Conservation (phyloP, 768 basidiomycete genomes). For the Podaxis sp. region DNA sequence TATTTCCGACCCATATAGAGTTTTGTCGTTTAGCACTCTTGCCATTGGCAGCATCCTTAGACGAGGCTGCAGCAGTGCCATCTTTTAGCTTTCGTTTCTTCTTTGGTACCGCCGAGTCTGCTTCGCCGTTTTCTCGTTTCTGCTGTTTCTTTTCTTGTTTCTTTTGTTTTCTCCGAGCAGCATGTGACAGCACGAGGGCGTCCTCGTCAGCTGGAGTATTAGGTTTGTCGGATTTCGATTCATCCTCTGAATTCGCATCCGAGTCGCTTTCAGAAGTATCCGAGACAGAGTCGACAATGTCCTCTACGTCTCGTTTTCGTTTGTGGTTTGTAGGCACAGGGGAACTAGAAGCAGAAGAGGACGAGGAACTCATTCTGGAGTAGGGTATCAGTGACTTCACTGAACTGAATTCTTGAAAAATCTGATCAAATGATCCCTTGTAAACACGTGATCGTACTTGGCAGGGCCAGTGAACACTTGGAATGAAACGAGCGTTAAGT, state of each 20-base stretch:
- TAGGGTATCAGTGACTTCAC: not conserved
- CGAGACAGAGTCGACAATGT: constrained; percentile 16
- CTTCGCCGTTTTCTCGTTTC: constrained; percentile 20
- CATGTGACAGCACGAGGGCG: constrained; percentile 67
- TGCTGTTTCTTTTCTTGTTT: constrained; percentile 37
- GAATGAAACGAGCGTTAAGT: not conserved
- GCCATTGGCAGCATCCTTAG: constrained; percentile 24
- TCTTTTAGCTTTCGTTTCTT: constrained; percentile 51
- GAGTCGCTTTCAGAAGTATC: constrained; percentile 14
- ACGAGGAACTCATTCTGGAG: constrained; percentile 13
- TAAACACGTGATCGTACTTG: not conserved
- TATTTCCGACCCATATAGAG: constrained; percentile 95
- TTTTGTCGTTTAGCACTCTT: constrained; percentile 59
- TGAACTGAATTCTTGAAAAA: not conserved
- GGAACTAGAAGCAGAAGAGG: constrained; percentile 31
- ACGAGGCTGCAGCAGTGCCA: constrained; percentile 29
- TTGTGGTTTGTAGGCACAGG: constrained; percentile 27
- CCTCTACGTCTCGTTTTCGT: constrained; percentile 26
- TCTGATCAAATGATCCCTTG: not conserved
- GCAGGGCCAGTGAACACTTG: not conserved
- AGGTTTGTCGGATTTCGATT: constrained; percentile 8
- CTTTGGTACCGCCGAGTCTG: constrained; percentile 19
- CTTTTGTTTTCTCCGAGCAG: constrained; percentile 65
- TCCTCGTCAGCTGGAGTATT: constrained; percentile 24
- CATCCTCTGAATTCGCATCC: constrained; percentile 2